A percentile compares a stretch with the other conserved stretches of the same genome.
phyloP scores from a whole-genome alignment of 2,329 filamentous ascomycete species.

The Xylariales sp. region DNA sequence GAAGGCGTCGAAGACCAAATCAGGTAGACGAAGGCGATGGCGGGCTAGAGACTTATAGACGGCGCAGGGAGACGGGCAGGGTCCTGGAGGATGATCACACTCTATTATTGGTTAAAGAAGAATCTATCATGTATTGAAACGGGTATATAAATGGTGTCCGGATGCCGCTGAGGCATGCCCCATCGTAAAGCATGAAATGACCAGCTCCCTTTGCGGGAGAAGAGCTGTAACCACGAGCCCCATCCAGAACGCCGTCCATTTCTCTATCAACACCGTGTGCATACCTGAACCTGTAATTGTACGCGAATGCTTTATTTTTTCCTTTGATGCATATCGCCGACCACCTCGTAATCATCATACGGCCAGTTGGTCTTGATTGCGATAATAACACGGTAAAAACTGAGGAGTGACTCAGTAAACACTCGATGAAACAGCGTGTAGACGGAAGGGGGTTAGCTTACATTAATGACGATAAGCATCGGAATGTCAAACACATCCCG shows the following conservation, averaged over 20 bases:
- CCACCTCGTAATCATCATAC: slow-evolving; percentile 31
- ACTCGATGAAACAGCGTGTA: no score
- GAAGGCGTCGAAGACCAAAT: no score
- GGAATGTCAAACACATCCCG: slow-evolving; percentile 97
- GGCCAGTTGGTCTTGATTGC: slow-evolving; percentile 53
- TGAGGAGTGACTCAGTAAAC: slow-evolving; percentile 19
- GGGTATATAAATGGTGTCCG: slow-evolving; percentile 6
- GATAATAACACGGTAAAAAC: slow-evolving; percentile 58
- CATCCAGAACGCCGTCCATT: slow-evolving; percentile 30
- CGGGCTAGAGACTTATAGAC: no score
- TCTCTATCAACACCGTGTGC: slow-evolving; percentile 6
- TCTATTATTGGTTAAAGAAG: not conserved
- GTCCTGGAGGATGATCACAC: not conserved
- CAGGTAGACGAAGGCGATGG: no score
- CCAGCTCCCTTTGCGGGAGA: slow-evolving; percentile 24
- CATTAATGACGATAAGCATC: slow-evolving; percentile 97
- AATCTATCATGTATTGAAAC: not conserved
- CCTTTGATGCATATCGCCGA: not conserved
- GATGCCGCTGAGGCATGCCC: slow-evolving; percentile 1
- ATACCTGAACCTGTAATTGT: not conserved
- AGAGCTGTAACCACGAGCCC: slow-evolving; percentile 21
- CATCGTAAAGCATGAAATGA: slow-evolving; percentile 15
- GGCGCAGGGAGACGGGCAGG: no score
- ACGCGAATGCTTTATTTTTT: no score
- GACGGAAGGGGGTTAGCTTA: no score